Conservation (phyloP, 2,329 filamentous ascomycete genomes). For the Aspergillus calidoustus region DNA sequence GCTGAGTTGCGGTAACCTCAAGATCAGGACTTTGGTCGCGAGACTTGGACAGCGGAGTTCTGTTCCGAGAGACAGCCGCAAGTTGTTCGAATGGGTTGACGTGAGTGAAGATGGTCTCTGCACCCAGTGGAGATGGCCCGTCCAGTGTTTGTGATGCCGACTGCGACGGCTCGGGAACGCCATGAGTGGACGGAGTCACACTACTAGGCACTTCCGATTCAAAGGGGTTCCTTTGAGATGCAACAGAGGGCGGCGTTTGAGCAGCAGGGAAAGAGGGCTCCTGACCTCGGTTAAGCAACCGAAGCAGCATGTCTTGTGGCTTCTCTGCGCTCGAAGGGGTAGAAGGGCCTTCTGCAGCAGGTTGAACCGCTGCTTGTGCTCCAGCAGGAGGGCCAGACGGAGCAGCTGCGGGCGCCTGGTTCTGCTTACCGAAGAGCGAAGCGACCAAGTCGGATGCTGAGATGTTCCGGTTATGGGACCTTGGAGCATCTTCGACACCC, state of each 20-base stretch:
- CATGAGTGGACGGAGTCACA: slow-evolving; percentile 19
- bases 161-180: slow-evolving; percentile 24
- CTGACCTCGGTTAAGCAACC: slow-evolving; percentile 71
- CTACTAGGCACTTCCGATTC: neutral
- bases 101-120: slow-evolving; percentile 66
- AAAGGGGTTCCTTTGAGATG: slow-evolving; percentile 36
- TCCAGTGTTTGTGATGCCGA: slow-evolving; percentile 34
- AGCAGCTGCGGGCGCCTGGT: slow-evolving; percentile 31
- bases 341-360: slow-evolving; percentile 24
- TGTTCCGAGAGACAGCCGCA: slow-evolving; percentile 66
- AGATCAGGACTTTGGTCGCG: slow-evolving; percentile 48
- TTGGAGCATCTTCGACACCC: slow-evolving; percentile 25
- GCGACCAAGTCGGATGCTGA: slow-evolving; percentile 64
- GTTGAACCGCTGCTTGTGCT: slow-evolving; percentile 28
- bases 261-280: slow-evolving; percentile 35
- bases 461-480: slow-evolving; percentile 44
- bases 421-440: slow-evolving; percentile 56
- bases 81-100: slow-evolving; percentile 74
- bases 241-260: slow-evolving; percentile 48
- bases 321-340: slow-evolving; percentile 59
- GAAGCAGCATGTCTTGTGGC: slow-evolving; percentile 83
- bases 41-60: slow-evolving; percentile 54
- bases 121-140: slow-evolving; percentile 38
- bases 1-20: slow-evolving; percentile 30
- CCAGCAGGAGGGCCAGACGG: slow-evolving; percentile 23